Base-by-base conservation (phyloP, 768 basidiomycete species). In the Xerocomus spinulosus region DNA sequence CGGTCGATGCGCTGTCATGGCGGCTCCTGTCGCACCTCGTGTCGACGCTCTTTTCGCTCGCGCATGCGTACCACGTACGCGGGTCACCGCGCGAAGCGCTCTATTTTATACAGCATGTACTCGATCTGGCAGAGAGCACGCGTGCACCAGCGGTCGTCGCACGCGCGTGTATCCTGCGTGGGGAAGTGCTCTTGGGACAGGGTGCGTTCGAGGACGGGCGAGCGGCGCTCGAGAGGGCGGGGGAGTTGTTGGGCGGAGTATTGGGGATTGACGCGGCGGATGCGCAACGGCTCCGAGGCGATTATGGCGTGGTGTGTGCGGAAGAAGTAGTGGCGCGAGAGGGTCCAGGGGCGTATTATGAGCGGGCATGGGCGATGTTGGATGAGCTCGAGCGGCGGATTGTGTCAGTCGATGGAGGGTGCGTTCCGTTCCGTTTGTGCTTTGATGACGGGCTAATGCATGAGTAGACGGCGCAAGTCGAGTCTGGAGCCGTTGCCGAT, bases 51-150 rank as follows among this genome's bases (percentile, higher is more conserved):
- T 78, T 94, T 49, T 72, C 80, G 3, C 70, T 95, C 7, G 72
- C 79, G 0, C 74, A 80, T 8, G 73, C 78, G 1, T 90, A 92
- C 56, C 72, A 82, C 17, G 63, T 69, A 0, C 80, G 91, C 15
- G 95, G 95, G 1, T 91, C 92, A 5, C 79, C 83, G 3, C 79
- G 86, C 18, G 92, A 94, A 57, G 83, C 90, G 2, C 83, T 90
- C 51, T 93, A 87, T 57, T 95, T 92, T 61, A 75, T 85, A 0
- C 74, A 84, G 33, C 85, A 92, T 60, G 87, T 87, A 1, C 70
- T 76, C n/a, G 80, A 83, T 17, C 70, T 97, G 1, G 88, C 91
- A 0, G 70, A 75, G 39, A 73, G 84, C 6, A 62, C 92, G 10
- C 83, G 82, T 50, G 79, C 85, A 0, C 81, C 85, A 14, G 75